These are phyloP conservation scores for Rosa rugosa DNA, from an alignment of 306 rosid genomes.

Conservation along the genomic window DNA sequence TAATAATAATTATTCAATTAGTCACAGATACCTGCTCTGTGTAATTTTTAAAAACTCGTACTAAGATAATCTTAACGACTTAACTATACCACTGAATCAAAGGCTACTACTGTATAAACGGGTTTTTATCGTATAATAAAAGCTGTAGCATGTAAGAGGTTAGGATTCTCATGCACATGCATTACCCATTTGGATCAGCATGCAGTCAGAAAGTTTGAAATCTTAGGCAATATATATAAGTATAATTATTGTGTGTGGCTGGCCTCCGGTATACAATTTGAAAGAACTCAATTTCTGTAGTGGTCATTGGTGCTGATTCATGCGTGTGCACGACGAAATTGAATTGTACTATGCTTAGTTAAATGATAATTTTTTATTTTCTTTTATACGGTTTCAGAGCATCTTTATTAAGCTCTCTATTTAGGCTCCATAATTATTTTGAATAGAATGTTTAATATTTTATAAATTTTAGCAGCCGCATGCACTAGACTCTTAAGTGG, in stretches of 20 bases:
- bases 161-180: conserved; percentile 53
- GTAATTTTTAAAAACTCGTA: neutral
- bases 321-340: conserved; percentile 43
- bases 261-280: conserved; percentile 19
- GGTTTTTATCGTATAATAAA: neutral
- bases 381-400: neutral
- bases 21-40: conserved; percentile 6
- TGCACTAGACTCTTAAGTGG: too few relatives aligned
- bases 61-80: conserved; percentile 6
- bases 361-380: neutral
- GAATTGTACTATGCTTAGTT: neutral
- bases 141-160: conserved; percentile 21
- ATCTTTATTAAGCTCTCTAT: too few relatives aligned
- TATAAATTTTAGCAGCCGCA: too few relatives aligned
- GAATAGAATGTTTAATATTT: too few relatives aligned
- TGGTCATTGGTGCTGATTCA: conserved; percentile 24
- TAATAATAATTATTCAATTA: neutral
- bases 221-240: conserved; percentile 12
- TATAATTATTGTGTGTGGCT: conserved; percentile 9
- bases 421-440: too few relatives aligned
- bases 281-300: conserved; percentile 14
- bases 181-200: conserved; percentile 34
- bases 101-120: neutral
- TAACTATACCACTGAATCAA: neutral
- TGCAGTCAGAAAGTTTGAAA: conserved; percentile 34